A percentile compares a stretch with the other conserved stretches of the same genome.
phyloP scores from a whole-genome alignment of 2,329 filamentous ascomycete genomes.

The Metarhizium sp. region DNA sequence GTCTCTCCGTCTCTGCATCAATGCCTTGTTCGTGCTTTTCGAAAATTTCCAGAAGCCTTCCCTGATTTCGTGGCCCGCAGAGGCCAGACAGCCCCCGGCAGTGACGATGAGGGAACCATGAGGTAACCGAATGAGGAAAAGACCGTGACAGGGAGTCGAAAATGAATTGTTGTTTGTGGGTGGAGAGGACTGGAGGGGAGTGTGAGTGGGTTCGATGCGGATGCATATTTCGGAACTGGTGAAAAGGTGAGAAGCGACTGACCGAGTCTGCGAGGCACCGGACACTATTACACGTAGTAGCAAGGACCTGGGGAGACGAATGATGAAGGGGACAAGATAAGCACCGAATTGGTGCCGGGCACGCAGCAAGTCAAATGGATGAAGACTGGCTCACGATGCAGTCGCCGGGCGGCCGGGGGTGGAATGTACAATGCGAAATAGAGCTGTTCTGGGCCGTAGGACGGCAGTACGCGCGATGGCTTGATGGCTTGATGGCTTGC shows the following conservation, averaged over 20 bases:
- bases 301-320: too few relatives aligned
- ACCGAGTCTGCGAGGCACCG: background rate
- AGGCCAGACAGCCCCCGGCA: background rate
- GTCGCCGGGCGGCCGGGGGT: too few relatives aligned
- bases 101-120: background rate
- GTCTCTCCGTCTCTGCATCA: background rate
- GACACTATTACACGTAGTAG: background rate
- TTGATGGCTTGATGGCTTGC: too few relatives aligned
- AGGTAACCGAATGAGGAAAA: background rate
- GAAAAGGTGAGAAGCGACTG: background rate
- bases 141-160: background rate
- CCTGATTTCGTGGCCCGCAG: background rate
- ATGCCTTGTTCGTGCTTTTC: background rate
- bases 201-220: slow-evolving; percentile 1
- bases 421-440: too few relatives aligned
- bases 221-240: background rate
- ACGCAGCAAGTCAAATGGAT: too few relatives aligned
- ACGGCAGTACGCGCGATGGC: too few relatives aligned
- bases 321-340: too few relatives aligned
- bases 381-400: too few relatives aligned
- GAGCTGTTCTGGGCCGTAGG: too few relatives aligned
- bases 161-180: background rate
- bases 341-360: too few relatives aligned
- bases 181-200: background rate
- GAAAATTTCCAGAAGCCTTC: slow-evolving; percentile 3